phyloP scores from a whole-genome alignment of 164 flowering plant species.

The Annona cherimola region DNA sequence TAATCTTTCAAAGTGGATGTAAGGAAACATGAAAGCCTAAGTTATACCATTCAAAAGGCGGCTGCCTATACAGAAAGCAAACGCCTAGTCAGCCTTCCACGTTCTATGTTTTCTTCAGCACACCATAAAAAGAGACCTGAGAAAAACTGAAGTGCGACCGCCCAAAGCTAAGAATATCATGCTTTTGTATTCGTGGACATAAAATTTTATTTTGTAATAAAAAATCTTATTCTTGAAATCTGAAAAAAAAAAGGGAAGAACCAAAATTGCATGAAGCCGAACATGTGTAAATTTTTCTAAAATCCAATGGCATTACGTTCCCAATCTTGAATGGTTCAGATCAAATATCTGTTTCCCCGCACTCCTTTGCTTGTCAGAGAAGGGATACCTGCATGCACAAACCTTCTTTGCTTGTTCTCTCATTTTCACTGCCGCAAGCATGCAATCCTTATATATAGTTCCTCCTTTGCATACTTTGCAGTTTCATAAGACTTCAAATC shows the following conservation, averaged over 20 bases:
- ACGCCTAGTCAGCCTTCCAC: neutral
- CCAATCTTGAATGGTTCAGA: neutral
- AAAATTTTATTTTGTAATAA: too few relatives aligned
- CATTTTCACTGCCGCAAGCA: constrained; percentile 12
- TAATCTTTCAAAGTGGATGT: neutral
- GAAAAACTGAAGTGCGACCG: neutral
- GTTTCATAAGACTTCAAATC: neutral
- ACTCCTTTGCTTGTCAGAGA: constrained; percentile 43
- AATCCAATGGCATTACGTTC: neutral
- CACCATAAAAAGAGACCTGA: neutral
- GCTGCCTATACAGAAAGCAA: neutral
- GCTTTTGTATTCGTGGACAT: neutral
- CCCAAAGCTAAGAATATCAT: constrained; percentile 5
- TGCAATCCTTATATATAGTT: constrained; percentile 33
- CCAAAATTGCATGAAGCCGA: neutral
- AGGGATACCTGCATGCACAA: constrained; percentile 47
- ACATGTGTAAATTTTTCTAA: neutral
- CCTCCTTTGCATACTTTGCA: constrained; percentile 5
- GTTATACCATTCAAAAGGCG: neutral
- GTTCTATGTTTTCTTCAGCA: neutral
- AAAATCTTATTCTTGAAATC: neutral
- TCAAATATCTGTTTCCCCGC: constrained; percentile 5
- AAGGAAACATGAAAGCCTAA: neutral
- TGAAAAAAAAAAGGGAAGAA: neutral
- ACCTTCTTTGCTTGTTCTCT: constrained; percentile 24